These are phyloP conservation scores for Cyberlindnera americana DNA, from an alignment of 805 yeast species.

Conservation along the genomic window DNA sequence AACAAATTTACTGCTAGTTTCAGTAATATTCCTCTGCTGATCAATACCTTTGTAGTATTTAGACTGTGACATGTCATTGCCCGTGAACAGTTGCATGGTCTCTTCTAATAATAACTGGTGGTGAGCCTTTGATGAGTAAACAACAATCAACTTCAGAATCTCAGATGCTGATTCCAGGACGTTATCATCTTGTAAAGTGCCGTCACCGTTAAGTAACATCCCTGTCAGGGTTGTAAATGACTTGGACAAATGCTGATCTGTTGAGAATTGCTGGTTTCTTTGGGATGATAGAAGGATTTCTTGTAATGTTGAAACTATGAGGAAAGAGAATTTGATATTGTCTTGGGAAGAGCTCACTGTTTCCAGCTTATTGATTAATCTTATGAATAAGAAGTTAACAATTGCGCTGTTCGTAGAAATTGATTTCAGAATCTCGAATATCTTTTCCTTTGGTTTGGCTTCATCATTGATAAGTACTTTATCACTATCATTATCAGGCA, in stretches of 20 bases:
- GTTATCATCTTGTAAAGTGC: constrained; percentile 14
- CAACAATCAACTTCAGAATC: constrained; percentile 32
- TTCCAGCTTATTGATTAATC: constrained; percentile 34
- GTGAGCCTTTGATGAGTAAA: constrained; percentile 26
- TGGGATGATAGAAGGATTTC: constrained; percentile 23
- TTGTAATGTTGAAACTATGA: constrained; percentile 21
- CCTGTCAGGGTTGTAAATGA: constrained; percentile 15
- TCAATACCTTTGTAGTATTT: constrained; percentile 11
- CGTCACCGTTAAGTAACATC: constrained; percentile 10
- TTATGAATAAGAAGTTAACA: constrained; percentile 36
- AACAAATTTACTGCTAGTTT: constrained; percentile 8
- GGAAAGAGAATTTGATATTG: constrained; percentile 15
- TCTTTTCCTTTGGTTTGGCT: constrained; percentile 25
- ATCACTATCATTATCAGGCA: constrained; percentile 44
- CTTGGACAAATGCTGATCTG: constrained; percentile 20
- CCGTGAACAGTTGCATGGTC: constrained; percentile 35
- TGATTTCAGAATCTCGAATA: constrained; percentile 24
- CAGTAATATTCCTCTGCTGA: constrained; percentile 31
- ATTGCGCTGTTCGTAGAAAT: constrained; percentile 32
- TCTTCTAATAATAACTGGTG: constrained; percentile 47
- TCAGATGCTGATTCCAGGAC: constrained; percentile 30
- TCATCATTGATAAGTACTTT: constrained; percentile 25
- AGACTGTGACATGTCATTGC: constrained; percentile 10
- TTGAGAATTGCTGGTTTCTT: constrained; percentile 17
- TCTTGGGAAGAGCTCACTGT: constrained; percentile 11